Conservation (phyloP, 345 rosid genomes). For the Salix exigua region DNA sequence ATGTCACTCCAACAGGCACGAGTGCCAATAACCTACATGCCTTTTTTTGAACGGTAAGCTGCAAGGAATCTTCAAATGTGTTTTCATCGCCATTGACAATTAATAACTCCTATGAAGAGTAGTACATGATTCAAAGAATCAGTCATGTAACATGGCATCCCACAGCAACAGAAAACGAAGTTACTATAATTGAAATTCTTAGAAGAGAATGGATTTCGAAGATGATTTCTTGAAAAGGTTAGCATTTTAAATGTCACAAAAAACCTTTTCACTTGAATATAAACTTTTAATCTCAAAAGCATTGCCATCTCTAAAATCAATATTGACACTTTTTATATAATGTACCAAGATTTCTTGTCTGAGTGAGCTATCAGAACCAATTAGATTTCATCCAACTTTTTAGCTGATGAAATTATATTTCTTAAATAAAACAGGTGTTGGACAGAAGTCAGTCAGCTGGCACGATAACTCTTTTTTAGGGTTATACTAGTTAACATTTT, state of each 20-base stretch:
- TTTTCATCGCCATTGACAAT: neutral
- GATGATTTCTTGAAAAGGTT: neutral
- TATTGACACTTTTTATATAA: neutral
- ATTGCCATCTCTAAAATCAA: neutral
- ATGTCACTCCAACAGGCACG: neutral
- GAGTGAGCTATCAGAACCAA: neutral
- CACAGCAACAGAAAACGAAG: neutral
- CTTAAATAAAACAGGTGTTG: neutral
- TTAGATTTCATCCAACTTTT: neutral
- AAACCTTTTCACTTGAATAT: neutral
- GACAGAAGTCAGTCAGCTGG: neutral
- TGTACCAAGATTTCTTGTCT: neutral
- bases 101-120: neutral
- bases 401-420: neutral
- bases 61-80: neutral
- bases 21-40: neutral
- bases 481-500: neutral
- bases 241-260: neutral
- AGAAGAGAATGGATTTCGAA: neutral
- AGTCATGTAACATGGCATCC: neutral
- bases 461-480: neutral
- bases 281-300: neutral
- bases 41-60: neutral
- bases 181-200: neutral
- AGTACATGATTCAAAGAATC: neutral